Percentiles rank a stretch among this genome's conserved stretches.
phyloP scores from a whole-genome alignment of 2,329 filamentous ascomycete genomes.

The Boeremia lycopersici region DNA sequence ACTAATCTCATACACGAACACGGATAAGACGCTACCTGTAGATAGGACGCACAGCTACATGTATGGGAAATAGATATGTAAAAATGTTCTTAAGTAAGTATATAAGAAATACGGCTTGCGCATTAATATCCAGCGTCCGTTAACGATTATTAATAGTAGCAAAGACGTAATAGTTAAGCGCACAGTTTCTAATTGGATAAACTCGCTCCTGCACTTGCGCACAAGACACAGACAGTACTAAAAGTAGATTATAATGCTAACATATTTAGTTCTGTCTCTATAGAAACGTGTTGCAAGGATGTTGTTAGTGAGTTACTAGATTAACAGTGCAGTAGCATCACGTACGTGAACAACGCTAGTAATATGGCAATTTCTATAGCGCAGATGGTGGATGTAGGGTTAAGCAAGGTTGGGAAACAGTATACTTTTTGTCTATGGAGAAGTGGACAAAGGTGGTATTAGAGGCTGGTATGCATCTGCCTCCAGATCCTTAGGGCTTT shows the following conservation, averaged over 20 bases:
- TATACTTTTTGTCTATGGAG: not conserved
- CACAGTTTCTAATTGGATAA: not conserved
- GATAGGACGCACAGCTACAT: not conserved
- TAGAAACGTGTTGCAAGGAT: not conserved
- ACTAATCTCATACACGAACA: not conserved
- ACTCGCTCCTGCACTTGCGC: not conserved
- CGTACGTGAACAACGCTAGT: not conserved
- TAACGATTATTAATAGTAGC: not conserved
- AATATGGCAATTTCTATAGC: not conserved
- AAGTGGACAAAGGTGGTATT: not conserved
- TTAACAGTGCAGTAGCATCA: not conserved
- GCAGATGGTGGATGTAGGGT: not conserved
- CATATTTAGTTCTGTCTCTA: not conserved
- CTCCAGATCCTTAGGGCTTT: too few relatives aligned
- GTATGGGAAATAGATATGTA: not conserved
- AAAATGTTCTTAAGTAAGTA: not conserved
- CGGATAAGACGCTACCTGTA: not conserved
- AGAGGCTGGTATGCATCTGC: not conserved
- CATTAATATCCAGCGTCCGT: not conserved
- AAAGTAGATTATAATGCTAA: not conserved
- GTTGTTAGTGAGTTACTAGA: not conserved
- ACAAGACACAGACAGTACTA: not conserved
- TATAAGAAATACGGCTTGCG: not conserved
- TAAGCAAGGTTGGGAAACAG: not conserved
- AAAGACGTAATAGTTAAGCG: not conserved